These are phyloP conservation scores for Chondrus crispus DNA, from an alignment of 23 red algal species.

Conservation along the genomic window DNA sequence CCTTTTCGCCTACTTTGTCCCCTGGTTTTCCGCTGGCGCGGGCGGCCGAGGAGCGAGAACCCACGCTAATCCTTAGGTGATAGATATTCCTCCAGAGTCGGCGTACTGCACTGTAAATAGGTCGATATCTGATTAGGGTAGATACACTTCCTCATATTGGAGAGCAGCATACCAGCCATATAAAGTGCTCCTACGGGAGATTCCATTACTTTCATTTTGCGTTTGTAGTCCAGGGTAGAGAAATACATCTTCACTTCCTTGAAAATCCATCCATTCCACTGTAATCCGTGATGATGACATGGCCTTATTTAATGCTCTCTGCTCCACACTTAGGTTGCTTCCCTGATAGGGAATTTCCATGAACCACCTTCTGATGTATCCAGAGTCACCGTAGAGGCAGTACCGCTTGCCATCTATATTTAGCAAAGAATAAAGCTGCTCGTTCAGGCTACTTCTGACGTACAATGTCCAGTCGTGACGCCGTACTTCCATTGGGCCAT, in stretches of 20 bases:
- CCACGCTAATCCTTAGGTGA: too few species aligned
- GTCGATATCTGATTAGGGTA: neutral
- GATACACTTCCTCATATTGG: neutral
- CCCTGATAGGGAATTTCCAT: neutral
- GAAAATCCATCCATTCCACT: neutral
- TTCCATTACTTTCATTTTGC: neutral
- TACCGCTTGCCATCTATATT: neutral
- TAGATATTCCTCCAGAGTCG: neutral
- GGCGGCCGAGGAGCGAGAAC: too few species aligned
- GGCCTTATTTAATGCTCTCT: neutral
- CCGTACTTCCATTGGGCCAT: neutral
- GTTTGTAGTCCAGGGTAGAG: neutral
- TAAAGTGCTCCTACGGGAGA: neutral
- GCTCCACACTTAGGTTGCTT: neutral
- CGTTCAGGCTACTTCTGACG: neutral
- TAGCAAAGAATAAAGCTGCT: neutral
- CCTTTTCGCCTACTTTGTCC: too few species aligned
- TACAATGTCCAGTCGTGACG: neutral
- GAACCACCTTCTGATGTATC: neutral
- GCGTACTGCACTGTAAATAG: neutral
- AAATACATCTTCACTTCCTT: neutral
- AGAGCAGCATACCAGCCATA: neutral
- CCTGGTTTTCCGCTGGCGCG: too few species aligned
- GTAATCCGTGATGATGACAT: neutral
- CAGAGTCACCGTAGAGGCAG: neutral